A percentile compares a stretch with the other conserved stretches of the same genome.
Evolutionary conservation across 345 rosid species (phyloP).

Genomic region (Schrenkiella parvula): DNA sequence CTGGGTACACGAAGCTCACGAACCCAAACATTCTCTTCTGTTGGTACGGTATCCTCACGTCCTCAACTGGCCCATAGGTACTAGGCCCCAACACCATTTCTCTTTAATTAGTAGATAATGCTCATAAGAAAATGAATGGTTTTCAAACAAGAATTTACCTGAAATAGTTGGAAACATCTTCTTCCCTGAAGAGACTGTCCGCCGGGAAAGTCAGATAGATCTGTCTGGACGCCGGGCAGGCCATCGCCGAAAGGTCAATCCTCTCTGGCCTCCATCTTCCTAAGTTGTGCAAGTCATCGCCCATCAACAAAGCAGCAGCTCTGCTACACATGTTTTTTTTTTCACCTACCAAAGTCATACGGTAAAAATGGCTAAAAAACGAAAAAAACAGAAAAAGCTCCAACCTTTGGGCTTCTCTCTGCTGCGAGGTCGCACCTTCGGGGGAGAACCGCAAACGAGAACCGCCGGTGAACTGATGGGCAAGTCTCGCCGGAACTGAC

Average conservation of each 20-base stretch:
- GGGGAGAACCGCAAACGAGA: constrained; percentile 42
- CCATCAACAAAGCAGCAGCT: constrained; percentile 45
- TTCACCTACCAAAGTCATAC: neutral
- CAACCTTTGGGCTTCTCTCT: constrained; percentile 21
- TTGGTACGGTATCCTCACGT: constrained; percentile 83
- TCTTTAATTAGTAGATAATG: neutral
- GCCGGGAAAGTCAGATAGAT: constrained; percentile 86
- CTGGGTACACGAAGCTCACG: constrained; percentile 68
- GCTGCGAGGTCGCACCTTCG: constrained; percentile 32
- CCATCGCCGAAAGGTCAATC: constrained; percentile 37
- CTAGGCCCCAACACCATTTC: constrained; percentile 25
- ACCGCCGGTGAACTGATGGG: constrained; percentile 42
- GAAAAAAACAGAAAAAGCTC: neutral
- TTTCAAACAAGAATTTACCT: constrained; percentile 32
- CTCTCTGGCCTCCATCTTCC: constrained; percentile 37
- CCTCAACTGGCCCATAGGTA: constrained; percentile 72
- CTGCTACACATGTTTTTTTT: neutral
- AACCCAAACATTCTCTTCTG: constrained; percentile 93
- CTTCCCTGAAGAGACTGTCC: constrained; percentile 75
- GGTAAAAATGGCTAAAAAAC: neutral
- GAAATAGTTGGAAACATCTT: constrained; percentile 78
- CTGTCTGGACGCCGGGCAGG: constrained; percentile 61
- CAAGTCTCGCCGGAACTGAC: constrained; percentile 17
- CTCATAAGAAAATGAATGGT: neutral
- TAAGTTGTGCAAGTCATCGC: constrained; percentile 53